A percentile compares a stretch with the other conserved stretches of the same genome.
phyloP scores from a whole-genome alignment of 2,329 filamentous ascomycete species.

The Beauveria sp. region DNA sequence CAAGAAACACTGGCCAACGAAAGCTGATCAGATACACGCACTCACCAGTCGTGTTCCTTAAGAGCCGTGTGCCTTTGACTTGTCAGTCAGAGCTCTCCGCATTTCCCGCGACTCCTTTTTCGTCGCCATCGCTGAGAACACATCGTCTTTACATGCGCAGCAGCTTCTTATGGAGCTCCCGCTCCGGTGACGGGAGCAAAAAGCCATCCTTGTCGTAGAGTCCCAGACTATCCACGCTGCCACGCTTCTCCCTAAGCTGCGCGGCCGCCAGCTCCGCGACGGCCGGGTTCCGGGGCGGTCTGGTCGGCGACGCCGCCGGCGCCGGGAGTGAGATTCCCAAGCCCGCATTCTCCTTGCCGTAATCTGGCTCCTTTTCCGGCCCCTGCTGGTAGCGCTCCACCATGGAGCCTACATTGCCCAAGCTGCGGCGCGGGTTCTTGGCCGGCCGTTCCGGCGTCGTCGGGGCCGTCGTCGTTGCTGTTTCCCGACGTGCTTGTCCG shows the following conservation, averaged over 20 bases:
- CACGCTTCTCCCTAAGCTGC: slow-evolving; percentile 16
- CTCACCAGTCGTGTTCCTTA: too few species aligned
- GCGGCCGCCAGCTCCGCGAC: slow-evolving; percentile 21
- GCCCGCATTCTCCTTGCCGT: slow-evolving; percentile 7
- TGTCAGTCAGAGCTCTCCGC: too few species aligned
- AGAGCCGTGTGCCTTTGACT: too few species aligned
- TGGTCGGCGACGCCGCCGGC: background rate
- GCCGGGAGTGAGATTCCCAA: slow-evolving; percentile 7
- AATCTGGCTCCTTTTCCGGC: background rate
- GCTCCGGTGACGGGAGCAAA: slow-evolving; percentile 33
- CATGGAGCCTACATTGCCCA: slow-evolving; percentile 7
- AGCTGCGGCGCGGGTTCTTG: slow-evolving; percentile 12
- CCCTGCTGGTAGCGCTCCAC: background rate
- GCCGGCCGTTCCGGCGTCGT: background rate
- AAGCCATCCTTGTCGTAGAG: slow-evolving; percentile 41
- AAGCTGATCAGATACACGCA: background rate
- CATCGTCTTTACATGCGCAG: slow-evolving; percentile 21
- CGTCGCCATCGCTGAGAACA: too few species aligned
- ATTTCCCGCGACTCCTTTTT: too few species aligned
- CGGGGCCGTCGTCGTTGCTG: background rate
- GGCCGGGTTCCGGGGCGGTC: slow-evolving; percentile 16
- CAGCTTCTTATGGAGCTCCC: slow-evolving; percentile 19
- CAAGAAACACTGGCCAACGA: background rate
- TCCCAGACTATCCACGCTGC: slow-evolving; percentile 32
- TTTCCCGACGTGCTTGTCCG: background rate